Evolutionary conservation across 176 grass and related monocot species (phyloP), one percentile per base, ranked within the genome.

Genomic region (Eleusine indica): DNA sequence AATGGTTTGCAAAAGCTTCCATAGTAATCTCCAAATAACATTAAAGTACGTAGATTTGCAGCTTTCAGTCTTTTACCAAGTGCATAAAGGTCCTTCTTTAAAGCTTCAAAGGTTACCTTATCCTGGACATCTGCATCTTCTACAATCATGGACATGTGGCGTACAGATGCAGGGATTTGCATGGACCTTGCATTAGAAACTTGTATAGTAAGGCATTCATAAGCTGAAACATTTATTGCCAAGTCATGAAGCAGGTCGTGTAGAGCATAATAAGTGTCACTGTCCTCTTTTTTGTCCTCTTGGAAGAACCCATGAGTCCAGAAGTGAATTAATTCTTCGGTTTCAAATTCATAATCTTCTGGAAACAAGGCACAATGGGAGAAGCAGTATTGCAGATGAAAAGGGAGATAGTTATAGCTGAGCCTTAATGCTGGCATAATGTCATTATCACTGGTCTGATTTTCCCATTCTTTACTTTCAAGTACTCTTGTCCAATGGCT

Each of bases 391-490:
- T 82, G 71, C 17, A 86, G 43, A 53, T 82, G 83, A 13, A 75
- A 66, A 71, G 88, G 82, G n/a, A 86, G 78, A 39, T 85, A 78
- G 9, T 71, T 11, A 52, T 86, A 90, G 15, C 88, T 86, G 17
- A 86, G 22, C 22, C 66, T 81, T 12, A 90, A 60, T 17, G 78
- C 85, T 0, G 85, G 77, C 85, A 82, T 87, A 29, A 87, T 87
- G 18, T 78, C 85, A 69, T 76, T 1, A 0, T 44, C 48, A 39
- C 19, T 42, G 0, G 8, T 15, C 70, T 80, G 32, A 2, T 17
- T 5, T 73, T 86, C 64, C 85, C 85, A 87, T 74, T 72, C 53
- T 8, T 74, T 71, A 11, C 72, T 87, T 7, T 58, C 41, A 2
- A 61, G 56, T 76, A 87, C 68, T 67, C 5, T 67, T 17, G 0